Evolutionary conservation across 2,329 filamentous ascomycete genomes (phyloP).

Genomic region (Ophiostoma australiae): DNA sequence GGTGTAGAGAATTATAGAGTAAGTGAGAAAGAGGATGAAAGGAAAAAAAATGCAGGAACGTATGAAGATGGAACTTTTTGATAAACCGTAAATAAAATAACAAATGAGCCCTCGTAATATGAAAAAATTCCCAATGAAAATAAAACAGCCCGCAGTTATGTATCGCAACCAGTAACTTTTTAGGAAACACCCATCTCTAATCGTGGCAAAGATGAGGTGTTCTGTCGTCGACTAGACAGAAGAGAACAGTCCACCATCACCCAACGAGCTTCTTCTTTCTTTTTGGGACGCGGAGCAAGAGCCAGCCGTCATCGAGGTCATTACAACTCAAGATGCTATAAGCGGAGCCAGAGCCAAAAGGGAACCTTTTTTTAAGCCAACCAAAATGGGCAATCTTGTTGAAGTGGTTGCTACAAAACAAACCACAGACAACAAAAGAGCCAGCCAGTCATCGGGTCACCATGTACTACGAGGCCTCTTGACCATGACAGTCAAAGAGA

Average conservation of each 20-base stretch:
- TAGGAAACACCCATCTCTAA: background rate
- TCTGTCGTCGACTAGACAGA: background rate
- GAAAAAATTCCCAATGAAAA: background rate
- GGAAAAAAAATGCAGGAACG: background rate
- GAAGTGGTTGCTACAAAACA: too few relatives aligned
- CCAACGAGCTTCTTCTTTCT: slow-evolving; percentile 14
- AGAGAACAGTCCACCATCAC: background rate
- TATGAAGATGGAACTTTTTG: slow-evolving; percentile 15
- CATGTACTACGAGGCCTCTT: background rate
- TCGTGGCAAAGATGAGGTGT: background rate
- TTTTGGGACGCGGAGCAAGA: slow-evolving; percentile 16
- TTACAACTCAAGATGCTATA: background rate
- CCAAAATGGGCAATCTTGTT: background rate
- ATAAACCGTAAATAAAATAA: background rate
- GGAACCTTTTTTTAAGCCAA: slow-evolving; percentile 11
- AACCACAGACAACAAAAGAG: background rate
- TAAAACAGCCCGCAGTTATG: slow-evolving; percentile 13
- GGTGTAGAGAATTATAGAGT: background rate
- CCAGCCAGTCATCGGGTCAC: slow-evolving; percentile 24
- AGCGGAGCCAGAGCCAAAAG: slow-evolving; percentile 15
- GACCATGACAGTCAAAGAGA: background rate
- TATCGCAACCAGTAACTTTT: slow-evolving; percentile 13
- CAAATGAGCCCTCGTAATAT: slow-evolving; percentile 13
- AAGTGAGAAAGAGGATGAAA: background rate
- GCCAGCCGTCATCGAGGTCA: background rate